Evolutionary conservation across 306 rosid genomes (phyloP).

Genomic region (Lathyrus sativus): DNA sequence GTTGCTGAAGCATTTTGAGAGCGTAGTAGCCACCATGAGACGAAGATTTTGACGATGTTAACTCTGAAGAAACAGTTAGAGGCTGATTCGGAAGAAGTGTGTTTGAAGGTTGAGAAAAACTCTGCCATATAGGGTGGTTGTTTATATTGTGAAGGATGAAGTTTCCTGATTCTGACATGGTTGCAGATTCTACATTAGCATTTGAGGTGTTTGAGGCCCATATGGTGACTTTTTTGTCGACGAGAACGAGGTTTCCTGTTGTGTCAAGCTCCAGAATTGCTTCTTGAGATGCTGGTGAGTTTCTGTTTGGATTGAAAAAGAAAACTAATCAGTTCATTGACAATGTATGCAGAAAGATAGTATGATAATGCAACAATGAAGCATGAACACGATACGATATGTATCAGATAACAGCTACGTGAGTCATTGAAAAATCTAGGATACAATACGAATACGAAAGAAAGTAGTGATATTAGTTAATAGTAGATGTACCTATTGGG

Average conservation of each 20-base stretch:
- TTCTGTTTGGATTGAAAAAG: conserved; percentile 68
- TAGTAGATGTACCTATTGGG: conserved; percentile 55
- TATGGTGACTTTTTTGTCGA: conserved; percentile 51
- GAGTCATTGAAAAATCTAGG: no score
- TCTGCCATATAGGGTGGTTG: conserved; percentile 71
- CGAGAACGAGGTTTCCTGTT: conserved; percentile 80
- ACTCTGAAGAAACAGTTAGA: conserved; percentile 69
- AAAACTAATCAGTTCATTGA: conserved; percentile 34
- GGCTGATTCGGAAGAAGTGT: conserved; percentile 93
- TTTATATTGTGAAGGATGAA: conserved; percentile 58
- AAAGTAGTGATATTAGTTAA: neutral
- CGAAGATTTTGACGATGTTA: conserved; percentile 68
- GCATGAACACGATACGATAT: no score
- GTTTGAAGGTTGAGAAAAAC: conserved; percentile 87
- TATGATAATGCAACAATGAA: neutral
- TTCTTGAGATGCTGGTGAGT: conserved; percentile 61
- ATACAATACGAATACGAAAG: no score
- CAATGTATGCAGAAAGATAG: neutral
- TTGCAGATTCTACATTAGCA: conserved; percentile 53
- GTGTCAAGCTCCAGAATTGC: conserved; percentile 77
- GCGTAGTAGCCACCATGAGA: conserved; percentile 79
- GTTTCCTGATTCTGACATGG: conserved; percentile 80
- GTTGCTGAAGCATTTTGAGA: conserved; percentile 91
- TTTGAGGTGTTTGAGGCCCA: conserved; percentile 85
- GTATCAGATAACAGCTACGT: no score